Base-by-base conservation (phyloP, 768 basidiomycete genomes). In the Calocybe gangraenosa region DNA sequence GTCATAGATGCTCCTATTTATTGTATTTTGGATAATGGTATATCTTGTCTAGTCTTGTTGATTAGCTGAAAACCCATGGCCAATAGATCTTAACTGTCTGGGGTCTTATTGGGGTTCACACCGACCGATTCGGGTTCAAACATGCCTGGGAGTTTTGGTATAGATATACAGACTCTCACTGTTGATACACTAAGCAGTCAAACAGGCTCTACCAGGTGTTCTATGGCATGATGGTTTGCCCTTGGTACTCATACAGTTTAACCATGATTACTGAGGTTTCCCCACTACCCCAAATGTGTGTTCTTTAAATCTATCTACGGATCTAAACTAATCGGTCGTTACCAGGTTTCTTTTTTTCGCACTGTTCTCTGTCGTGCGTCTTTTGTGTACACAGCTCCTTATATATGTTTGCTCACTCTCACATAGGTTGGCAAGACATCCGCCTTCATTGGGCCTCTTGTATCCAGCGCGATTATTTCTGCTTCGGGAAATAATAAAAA, bases 191-290 rank as follows among this genome's bases (percentile, higher is more conserved):
- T 37, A 10, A 42, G 14, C 42, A 21, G 43, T 19, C 35, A n/a
- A 20, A 35, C 34, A 15, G 83, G 84, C 50, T 78, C 22, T 86
- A 84, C 55, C 83, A 85, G 54, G 81, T 71, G 9, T 83, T 76
- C 57, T 86, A 82, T 54, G 84, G 84, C 13, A 63, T 88, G 21
- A 71, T 84, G 75, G 81, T 85, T 3, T 86, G 84, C 52, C 84
- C 84, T 2, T 87, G 84, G 84, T 87, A 86, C 58, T 84, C 85
- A 35, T 86, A 87, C 57, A 85, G 84, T 58, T 83, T 87, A 60
- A 87, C 84, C 1, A 84, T 88, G 87, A 88, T 88, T 48, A 83
- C 79, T 59, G 84, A 89, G 52, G 84, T 89, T 20, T 84, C 80
- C 32, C 83, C 81, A 31, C 62, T 80, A 42, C 77, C 81, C 25